Evolutionary conservation across 768 basidiomycete species (phyloP).

Genomic region (Nevesoporus exiguus): DNA sequence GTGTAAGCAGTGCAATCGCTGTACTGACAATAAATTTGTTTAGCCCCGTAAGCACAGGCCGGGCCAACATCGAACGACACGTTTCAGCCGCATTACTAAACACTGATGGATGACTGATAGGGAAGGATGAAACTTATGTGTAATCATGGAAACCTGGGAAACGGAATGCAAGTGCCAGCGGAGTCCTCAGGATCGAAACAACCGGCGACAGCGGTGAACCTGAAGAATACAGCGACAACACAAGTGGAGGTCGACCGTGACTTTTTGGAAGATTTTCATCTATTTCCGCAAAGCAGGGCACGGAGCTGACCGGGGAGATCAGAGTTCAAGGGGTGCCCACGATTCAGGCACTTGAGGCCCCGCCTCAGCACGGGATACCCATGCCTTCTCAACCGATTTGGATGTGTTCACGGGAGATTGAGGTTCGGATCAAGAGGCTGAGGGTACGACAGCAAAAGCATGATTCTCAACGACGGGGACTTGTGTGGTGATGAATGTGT

Average conservation of each 20-base stretch:
- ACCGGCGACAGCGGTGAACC: neutral
- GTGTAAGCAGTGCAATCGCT: slow-evolving; percentile 5
- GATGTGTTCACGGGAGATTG: neutral
- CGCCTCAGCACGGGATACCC: slow-evolving; percentile 11
- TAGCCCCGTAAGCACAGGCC: slow-evolving; percentile 9
- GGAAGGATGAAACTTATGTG: slow-evolving; percentile 15
- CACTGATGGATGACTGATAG: slow-evolving; percentile 15
- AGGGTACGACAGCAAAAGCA: neutral
- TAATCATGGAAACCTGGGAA: slow-evolving; percentile 16
- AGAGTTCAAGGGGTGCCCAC: neutral
- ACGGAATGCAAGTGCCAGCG: slow-evolving; percentile 10
- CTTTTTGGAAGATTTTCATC: neutral
- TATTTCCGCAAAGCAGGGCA: neutral
- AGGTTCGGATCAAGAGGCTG: neutral
- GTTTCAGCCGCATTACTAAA: slow-evolving; percentile 28
- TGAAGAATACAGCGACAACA: neutral
- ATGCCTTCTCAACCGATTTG: slow-evolving; percentile 1
- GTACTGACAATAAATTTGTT: neutral
- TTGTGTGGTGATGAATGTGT: neutral
- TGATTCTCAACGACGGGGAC: neutral
- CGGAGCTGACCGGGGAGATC: neutral
- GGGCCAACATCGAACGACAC: slow-evolving; percentile 13
- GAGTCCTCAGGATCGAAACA: slow-evolving; percentile 6
- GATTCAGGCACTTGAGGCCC: slow-evolving; percentile 21
- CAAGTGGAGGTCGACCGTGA: neutral